Conservation (phyloP, 495 filamentous ascomycete species). For the Jackrogersella multiformis region DNA sequence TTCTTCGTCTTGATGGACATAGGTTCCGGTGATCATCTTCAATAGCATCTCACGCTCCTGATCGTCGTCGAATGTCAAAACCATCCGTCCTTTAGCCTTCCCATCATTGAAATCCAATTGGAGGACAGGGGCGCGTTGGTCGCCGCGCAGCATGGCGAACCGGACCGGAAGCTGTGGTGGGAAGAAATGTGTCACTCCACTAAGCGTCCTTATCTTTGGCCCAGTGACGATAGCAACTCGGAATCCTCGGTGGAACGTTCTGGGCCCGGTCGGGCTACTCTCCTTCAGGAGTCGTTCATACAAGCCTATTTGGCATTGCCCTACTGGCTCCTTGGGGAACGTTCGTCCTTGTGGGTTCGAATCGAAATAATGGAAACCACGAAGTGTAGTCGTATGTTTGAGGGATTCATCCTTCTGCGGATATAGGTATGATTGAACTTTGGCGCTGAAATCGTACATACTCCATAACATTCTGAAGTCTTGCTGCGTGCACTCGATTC, state of each 20-base stretch:
- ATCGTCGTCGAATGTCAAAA: constrained; percentile 76
- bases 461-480: constrained; percentile 81
- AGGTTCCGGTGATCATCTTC: constrained; percentile 73
- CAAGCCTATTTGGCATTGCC: constrained; percentile 71
- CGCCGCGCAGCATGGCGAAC: constrained; percentile 75
- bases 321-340: constrained; percentile 78
- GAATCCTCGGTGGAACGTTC: constrained; percentile 77
- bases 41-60: constrained; percentile 72
- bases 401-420: constrained; percentile 70
- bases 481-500: constrained; percentile 72
- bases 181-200: constrained; percentile 72
- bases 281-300: constrained; percentile 74
- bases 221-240: constrained; percentile 78
- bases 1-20: constrained; percentile 65
- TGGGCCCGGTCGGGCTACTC: constrained; percentile 71
- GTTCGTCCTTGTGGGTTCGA: constrained; percentile 66
- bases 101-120: constrained; percentile 74
- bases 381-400: constrained; percentile 70
- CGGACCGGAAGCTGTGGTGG: constrained; percentile 69
- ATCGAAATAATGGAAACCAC: constrained; percentile 79
- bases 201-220: constrained; percentile 76
- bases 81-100: constrained; percentile 70
- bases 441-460: constrained; percentile 81
- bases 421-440: constrained; percentile 73
- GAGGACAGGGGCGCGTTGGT: constrained; percentile 71